Evolutionary conservation across 2,329 filamentous ascomycete genomes (phyloP), one percentile per base, ranked within the genome.

Genomic region (Arthrobotrys entomopaga): DNA sequence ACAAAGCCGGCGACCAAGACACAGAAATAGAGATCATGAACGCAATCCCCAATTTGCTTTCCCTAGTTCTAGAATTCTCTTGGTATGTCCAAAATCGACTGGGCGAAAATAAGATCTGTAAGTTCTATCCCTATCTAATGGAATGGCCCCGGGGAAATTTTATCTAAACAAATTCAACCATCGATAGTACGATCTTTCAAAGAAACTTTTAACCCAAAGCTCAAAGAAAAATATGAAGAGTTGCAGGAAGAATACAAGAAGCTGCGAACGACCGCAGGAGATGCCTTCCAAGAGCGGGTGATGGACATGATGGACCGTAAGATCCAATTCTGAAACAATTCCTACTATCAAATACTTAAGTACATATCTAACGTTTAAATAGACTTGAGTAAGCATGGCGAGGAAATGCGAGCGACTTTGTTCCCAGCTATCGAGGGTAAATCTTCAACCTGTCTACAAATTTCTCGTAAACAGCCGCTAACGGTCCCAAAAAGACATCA

Each of bases 261-360:
- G 38, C 49, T 74, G 22, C 63, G 70, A 15, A n/a, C 43, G 3
- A 59, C 67, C 46, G 70, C 70, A 11, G 70, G 70, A 2, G 70
- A 74, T 43, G 70, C 70, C 15, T 74, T 74, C 42, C 70, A 74
- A 38, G 70, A 74, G 20, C 57, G 70, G n/a, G 70, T 74, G 26
- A 74, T 74, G 70, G 70, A 74, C 49, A 59, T 54, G 40, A 64
- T 74, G 70, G 70, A 74, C 38, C 56, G 70, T 74, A 67, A 43
- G 53, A 34, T 24, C 34, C n/a, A 20, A 42, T 24, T 19, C 43
- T 20, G 34, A 57, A 8, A 43, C 7, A 3, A 43, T 11, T 26
- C 8, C 10, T 5, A 13, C 2, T 43, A 10, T 10, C 6, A 22
- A 1, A 13, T 19, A 24, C 2, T 6, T 38, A n/a, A n/a, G n/a